These are phyloP conservation scores for Colletotrichum melonis DNA, from an alignment of 2,329 filamentous ascomycete species.

Conservation along the genomic window DNA sequence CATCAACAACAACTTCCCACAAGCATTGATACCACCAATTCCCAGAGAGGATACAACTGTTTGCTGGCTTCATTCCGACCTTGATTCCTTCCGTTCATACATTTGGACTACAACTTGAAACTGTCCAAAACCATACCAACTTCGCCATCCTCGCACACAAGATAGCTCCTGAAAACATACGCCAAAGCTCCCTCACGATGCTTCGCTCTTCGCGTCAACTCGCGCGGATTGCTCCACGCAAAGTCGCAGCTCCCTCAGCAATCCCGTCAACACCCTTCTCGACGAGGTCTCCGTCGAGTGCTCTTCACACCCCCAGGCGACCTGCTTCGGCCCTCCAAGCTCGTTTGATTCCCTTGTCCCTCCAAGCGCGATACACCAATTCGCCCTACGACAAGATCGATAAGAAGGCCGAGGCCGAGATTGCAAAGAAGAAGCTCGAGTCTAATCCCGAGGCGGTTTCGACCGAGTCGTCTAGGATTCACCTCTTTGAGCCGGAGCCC, in stretches of 20 bases:
- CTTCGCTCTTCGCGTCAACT: slow-evolving; percentile 44
- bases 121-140: neutral
- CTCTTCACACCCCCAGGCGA: slow-evolving; percentile 26
- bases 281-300: neutral
- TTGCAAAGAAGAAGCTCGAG: slow-evolving; percentile 66
- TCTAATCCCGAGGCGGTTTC: slow-evolving; percentile 71
- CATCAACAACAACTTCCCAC: neutral
- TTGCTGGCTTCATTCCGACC: neutral
- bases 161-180: no score
- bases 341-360: slow-evolving; percentile 2
- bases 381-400: slow-evolving; percentile 55
- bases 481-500: slow-evolving; percentile 56
- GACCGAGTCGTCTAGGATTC: slow-evolving; percentile 64
- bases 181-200: slow-evolving; percentile 38
- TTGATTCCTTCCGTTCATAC: neutral
- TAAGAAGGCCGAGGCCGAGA: slow-evolving; percentile 64
- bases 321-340: slow-evolving; percentile 26
- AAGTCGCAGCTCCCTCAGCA: neutral
- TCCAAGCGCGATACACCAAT: slow-evolving; percentile 39
- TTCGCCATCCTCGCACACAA: neutral
- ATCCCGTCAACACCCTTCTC: neutral
- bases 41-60: no score
- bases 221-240: slow-evolving; percentile 38
- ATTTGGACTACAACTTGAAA: neutral
- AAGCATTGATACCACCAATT: neutral